phyloP scores from a whole-genome alignment of 306 rosid genomes.

The Hippophae tibetana region DNA sequence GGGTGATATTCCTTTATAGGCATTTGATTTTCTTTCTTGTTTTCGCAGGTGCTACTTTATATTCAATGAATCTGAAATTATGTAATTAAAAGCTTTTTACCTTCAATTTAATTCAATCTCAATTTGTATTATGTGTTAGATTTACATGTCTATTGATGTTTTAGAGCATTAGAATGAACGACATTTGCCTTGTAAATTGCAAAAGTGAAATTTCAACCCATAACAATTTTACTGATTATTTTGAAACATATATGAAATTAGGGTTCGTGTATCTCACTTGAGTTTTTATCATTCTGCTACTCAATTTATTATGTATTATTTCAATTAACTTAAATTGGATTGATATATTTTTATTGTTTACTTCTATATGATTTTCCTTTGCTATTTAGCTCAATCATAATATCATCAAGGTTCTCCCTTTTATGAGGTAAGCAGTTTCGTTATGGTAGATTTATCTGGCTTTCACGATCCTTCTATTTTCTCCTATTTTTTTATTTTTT shows the following conservation, averaged over 20 bases:
- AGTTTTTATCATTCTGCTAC: neutral
- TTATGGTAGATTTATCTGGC: constrained; percentile 74
- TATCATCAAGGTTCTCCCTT: constrained; percentile 21
- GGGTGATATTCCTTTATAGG: neutral
- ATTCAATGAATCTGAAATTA: no score
- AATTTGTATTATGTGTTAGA: no score
- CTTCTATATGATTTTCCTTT: constrained; percentile 4
- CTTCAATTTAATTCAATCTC: no score
- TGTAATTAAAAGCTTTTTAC: no score
- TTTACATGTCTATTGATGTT: no score
- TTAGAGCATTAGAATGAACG: no score
- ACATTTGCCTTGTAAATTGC: no score
- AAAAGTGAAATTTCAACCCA: no score
- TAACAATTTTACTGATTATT: no score
- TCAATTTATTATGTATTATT: neutral
- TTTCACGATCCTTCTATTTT: constrained; percentile 1
- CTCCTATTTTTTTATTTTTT: no score
- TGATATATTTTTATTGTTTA: neutral
- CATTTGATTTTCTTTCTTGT: neutral
- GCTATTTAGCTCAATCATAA: constrained; percentile 1
- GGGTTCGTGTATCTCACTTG: neutral
- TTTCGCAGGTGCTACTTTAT: no score
- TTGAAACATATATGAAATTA: no score
- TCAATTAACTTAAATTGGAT: neutral
- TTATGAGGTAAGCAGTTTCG: constrained; percentile 30